Evolutionary conservation across 2,329 filamentous ascomycete genomes (phyloP).

Genomic region (Blastomyces emzantsi): DNA sequence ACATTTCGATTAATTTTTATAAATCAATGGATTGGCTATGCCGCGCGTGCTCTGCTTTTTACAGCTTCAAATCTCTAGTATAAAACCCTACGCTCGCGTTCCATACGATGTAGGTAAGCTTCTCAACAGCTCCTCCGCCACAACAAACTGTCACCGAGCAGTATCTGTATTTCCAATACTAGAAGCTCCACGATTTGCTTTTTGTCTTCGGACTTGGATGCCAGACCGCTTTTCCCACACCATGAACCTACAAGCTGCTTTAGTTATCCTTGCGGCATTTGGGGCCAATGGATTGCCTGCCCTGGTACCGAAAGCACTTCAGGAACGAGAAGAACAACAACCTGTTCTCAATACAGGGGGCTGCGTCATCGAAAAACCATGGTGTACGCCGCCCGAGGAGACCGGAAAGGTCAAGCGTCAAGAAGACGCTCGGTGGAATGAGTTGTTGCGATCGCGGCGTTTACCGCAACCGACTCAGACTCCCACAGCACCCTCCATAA

Average conservation of each 20-base stretch:
- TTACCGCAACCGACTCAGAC: background rate
- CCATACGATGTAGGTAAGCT: background rate
- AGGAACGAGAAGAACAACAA: background rate
- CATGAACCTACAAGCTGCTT: background rate
- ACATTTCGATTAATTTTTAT: background rate
- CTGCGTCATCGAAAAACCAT: background rate
- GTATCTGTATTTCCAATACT: background rate
- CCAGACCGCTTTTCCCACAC: background rate
- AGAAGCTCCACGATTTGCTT: background rate
- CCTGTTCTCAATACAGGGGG: background rate
- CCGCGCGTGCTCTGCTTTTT: too few species aligned
- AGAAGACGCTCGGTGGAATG: background rate
- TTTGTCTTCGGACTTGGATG: background rate
- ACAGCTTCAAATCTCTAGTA: background rate
- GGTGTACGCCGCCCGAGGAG: background rate
- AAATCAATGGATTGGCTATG: background rate
- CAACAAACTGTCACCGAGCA: background rate
- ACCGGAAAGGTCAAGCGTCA: background rate
- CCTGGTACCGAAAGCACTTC: background rate
- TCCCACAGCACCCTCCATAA: background rate
- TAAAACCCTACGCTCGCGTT: background rate
- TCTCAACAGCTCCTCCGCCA: background rate
- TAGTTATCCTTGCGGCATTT: background rate
- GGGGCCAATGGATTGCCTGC: conserved; percentile 1
- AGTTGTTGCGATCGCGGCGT: background rate